A percentile compares a stretch with the other conserved stretches of the same genome.
Evolutionary conservation across 371 early-diverging fungal species (phyloP).

Genomic region (Dichotomocladium elegans): DNA sequence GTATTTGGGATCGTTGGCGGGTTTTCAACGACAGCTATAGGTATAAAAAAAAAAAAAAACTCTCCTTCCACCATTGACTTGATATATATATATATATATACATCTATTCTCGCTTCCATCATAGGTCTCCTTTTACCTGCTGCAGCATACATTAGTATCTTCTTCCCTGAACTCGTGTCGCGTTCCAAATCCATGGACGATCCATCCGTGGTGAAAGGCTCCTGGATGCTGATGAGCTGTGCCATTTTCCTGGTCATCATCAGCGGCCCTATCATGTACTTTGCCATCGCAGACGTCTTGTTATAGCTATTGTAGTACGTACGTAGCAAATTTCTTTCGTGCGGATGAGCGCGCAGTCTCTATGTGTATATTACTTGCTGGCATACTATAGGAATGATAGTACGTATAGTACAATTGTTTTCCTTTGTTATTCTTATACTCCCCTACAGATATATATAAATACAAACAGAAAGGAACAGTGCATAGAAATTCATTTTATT

Average conservation of each 20-base stretch:
- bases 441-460: no score
- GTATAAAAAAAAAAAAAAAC: conserved; percentile 9
- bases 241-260: conserved; percentile 15
- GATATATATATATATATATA: neutral
- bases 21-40: conserved; percentile 47
- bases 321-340: no score
- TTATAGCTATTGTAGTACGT: no score
- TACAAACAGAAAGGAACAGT: no score
- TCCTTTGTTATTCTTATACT: no score
- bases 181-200: neutral
- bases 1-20: conserved; percentile 54
- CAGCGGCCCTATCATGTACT: conserved; percentile 30
- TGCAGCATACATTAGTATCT: conserved; percentile 27
- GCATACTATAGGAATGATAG: no score
- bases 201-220: conserved; percentile 5
- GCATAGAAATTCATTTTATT: no score
- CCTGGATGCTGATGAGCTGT: conserved; percentile 15
- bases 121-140: conserved; percentile 37
- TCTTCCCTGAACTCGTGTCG: conserved; percentile 28
- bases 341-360: no score
- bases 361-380: no score
- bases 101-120: neutral
- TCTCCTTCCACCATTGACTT: neutral
- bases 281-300: conserved; percentile 21
- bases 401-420: no score